Conservation (phyloP, 805 yeast genomes). For the Torulaspora delbrueckii region DNA sequence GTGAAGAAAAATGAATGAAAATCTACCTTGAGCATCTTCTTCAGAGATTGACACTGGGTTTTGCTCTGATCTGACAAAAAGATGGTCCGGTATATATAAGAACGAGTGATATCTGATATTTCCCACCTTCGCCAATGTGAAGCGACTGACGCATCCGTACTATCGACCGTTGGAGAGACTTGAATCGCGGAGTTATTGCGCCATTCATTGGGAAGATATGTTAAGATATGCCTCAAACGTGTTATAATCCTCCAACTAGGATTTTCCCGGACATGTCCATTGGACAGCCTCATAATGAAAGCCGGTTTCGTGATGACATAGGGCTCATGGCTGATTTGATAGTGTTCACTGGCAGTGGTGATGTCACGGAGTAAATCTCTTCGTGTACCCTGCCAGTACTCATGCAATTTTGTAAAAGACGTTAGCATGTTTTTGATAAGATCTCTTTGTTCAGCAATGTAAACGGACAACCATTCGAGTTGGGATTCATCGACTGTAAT, state of each 20-base stretch:
- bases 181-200: slow-evolving; percentile 8
- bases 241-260: slow-evolving; percentile 87
- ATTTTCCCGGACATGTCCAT: slow-evolving; percentile 68
- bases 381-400: slow-evolving; percentile 17
- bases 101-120: slow-evolving; percentile 54
- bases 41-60: slow-evolving; percentile 7
- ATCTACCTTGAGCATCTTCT: slow-evolving; percentile 16
- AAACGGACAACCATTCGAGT: slow-evolving; percentile 34
- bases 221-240: slow-evolving; percentile 68
- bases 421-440: slow-evolving; percentile 11
- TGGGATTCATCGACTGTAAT: slow-evolving; percentile 34
- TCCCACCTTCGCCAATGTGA: slow-evolving; percentile 92
- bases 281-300: slow-evolving; percentile 64
- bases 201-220: slow-evolving; percentile 56
- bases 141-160: slow-evolving; percentile 54
- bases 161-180: slow-evolving; percentile 38
- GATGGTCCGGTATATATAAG: slow-evolving; percentile 49
- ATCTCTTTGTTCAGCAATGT: slow-evolving; percentile 13
- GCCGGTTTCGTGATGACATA: slow-evolving; percentile 88
- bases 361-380: slow-evolving; percentile 40
- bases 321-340: slow-evolving; percentile 73
- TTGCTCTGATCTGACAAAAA: slow-evolving; percentile 36
- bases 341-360: slow-evolving; percentile 45
- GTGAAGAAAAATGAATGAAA: slow-evolving; percentile 26
- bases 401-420: slow-evolving; percentile 7